Evolutionary conservation across 1,284 basidiomycete genomes (phyloP).

Genomic region (Phenoliferia sp.): DNA sequence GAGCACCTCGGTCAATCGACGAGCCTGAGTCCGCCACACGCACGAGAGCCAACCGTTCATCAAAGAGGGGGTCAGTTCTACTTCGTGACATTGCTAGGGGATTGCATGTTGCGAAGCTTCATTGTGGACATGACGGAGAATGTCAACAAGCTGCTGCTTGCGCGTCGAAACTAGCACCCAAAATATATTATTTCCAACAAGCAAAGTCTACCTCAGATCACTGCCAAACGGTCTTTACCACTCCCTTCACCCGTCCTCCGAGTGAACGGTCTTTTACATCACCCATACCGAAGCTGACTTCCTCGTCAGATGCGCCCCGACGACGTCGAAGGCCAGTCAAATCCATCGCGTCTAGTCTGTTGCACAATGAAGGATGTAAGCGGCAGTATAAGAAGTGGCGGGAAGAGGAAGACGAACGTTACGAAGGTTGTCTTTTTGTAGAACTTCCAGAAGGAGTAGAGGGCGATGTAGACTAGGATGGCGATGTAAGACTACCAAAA

Average conservation of each 20-base stretch:
- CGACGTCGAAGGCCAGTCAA: neutral
- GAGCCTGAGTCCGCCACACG: too few relatives aligned
- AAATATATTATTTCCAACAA: too few relatives aligned
- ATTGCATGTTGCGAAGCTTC: too few relatives aligned
- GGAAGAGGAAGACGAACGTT: neutral
- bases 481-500: neutral
- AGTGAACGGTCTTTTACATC: neutral
- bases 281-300: neutral
- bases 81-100: too few relatives aligned
- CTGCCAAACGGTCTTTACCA: neutral
- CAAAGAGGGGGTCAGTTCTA: too few relatives aligned
- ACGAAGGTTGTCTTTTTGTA: neutral
- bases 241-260: neutral
- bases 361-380: neutral
- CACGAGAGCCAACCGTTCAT: too few relatives aligned
- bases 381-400: neutral
- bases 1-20: too few relatives aligned
- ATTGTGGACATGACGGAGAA: too few relatives aligned
- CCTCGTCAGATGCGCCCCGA: neutral
- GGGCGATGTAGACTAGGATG: neutral
- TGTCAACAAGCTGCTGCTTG: too few relatives aligned
- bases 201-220: too few relatives aligned
- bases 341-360: conserved; percentile 1
- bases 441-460: neutral
- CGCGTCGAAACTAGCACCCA: too few relatives aligned